phyloP scores from a whole-genome alignment of 2,329 filamentous ascomycete genomes.

The Monosporascus sp. region DNA sequence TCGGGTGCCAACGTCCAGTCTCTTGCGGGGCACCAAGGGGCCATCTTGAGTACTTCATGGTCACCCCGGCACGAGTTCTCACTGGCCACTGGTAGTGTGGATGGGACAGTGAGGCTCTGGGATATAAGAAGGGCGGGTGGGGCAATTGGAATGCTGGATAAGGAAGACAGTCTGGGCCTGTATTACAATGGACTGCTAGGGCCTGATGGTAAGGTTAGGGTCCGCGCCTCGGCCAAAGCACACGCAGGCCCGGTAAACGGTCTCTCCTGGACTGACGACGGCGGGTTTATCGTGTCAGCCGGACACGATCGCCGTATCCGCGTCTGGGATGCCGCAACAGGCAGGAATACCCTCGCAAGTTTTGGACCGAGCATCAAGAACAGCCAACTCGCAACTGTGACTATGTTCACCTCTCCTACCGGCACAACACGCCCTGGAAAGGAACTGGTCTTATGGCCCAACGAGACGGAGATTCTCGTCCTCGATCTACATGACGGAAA shows the following conservation, averaged over 20 bases:
- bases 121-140: slow-evolving; percentile 77
- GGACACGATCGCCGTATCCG: slow-evolving; percentile 81
- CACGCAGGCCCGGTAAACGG: slow-evolving; percentile 82
- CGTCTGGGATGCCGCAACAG: slow-evolving; percentile 77
- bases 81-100: slow-evolving; percentile 76
- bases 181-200: slow-evolving; percentile 34
- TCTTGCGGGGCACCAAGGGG: slow-evolving; percentile 62
- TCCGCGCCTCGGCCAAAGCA: slow-evolving; percentile 52
- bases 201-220: slow-evolving; percentile 23
- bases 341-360: slow-evolving; percentile 80
- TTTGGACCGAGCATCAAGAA: slow-evolving; percentile 83
- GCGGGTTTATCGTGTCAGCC: slow-evolving; percentile 68
- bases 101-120: slow-evolving; percentile 81
- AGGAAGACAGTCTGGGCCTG: slow-evolving; percentile 75
- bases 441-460: slow-evolving; percentile 75
- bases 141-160: slow-evolving; percentile 71
- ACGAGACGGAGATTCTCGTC: slow-evolving; percentile 71
- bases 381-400: slow-evolving; percentile 53
- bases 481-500: slow-evolving; percentile 75
- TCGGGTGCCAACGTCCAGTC: slow-evolving; percentile 72
- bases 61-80: slow-evolving; percentile 74
- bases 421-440: slow-evolving; percentile 49
- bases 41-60: slow-evolving; percentile 70
- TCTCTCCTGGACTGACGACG: slow-evolving; percentile 77
- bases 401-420: slow-evolving; percentile 59